Percentiles rank a stretch among this genome's conserved stretches.
Evolutionary conservation across 371 early-diverging fungal genomes (phyloP).

Genomic region (Haplosporangium sp.): DNA sequence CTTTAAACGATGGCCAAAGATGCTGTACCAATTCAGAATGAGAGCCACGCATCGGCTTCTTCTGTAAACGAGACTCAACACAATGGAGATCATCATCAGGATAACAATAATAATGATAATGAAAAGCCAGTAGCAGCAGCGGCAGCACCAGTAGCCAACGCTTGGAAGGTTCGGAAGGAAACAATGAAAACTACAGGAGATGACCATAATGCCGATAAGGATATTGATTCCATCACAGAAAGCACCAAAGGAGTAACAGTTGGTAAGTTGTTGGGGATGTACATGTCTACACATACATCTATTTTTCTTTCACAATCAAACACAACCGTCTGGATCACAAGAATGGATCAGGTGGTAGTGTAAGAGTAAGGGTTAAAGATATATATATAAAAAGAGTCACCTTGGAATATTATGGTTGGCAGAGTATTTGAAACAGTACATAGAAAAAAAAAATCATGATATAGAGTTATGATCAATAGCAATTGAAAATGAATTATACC

Average conservation of each 20-base stretch:
- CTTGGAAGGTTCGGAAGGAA: slow-evolving; percentile 14
- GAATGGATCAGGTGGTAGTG: neutral
- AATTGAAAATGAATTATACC: neutral
- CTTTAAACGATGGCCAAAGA: no score
- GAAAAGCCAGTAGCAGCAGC: neutral
- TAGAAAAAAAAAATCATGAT: neutral
- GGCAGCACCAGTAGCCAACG: slow-evolving; percentile 4
- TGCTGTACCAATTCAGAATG: no score
- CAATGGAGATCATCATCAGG: no score
- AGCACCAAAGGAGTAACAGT: slow-evolving; percentile 1
- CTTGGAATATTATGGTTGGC: neutral
- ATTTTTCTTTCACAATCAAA: neutral
- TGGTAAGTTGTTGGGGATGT: slow-evolving; percentile 3
- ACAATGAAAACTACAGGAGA: neutral
- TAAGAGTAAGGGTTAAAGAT: no score
- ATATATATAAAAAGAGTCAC: neutral
- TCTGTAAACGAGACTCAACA: no score
- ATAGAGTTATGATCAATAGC: neutral
- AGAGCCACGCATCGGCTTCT: no score
- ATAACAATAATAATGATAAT: no score
- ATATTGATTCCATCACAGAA: neutral
- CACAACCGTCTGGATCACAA: neutral
- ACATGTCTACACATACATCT: no score
- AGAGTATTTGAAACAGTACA: neutral
- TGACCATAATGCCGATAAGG: neutral